Percentiles rank a stretch among this genome's conserved stretches.
Conservation (phyloP, 2,329 filamentous ascomycete species). For the Dactylellina drechsleri region DNA sequence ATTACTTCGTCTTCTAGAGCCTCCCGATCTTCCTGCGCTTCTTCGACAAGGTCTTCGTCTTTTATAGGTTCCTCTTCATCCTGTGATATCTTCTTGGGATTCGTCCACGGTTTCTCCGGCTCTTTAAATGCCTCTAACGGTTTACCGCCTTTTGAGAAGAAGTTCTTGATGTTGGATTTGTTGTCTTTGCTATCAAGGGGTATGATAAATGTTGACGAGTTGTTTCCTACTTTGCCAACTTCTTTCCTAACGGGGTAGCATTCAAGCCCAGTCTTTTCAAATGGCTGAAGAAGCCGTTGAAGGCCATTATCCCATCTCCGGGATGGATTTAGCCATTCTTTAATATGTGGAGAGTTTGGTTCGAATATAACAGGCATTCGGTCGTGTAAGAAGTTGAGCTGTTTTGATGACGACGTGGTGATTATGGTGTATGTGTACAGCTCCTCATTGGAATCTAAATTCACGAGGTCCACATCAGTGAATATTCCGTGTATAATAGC, state of each 20-base stretch:
- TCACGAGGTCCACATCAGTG: not conserved
- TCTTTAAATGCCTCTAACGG: constrained; percentile 46
- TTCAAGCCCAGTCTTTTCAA: constrained; percentile 75
- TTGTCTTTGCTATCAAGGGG: constrained; percentile 86
- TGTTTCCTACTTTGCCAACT: constrained; percentile 93
- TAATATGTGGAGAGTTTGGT: constrained; percentile 75
- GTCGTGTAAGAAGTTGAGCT: constrained; percentile 87
- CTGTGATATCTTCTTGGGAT: constrained; percentile 32
- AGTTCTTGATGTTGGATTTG: constrained; percentile 92
- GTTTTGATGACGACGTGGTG: constrained; percentile 85
- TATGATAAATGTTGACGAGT: constrained; percentile 83
- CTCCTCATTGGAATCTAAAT: constrained; percentile 71
- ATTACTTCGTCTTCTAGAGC: constrained; percentile 46
- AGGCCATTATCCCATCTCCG: constrained; percentile 80
- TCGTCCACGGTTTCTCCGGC: constrained; percentile 54
- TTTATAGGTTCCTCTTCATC: constrained; percentile 18
- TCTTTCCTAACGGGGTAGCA: constrained; percentile 87
- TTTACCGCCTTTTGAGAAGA: constrained; percentile 72
- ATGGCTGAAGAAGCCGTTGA: constrained; percentile 82
- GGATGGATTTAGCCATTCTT: constrained; percentile 75
- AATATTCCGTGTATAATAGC: not conserved
- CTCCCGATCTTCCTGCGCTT: constrained; percentile 35
- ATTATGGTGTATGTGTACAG: constrained; percentile 92
- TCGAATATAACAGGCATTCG: constrained; percentile 95
- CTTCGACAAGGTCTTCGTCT: constrained; percentile 55